These are phyloP conservation scores for Aspergillus pseudoterreus DNA, from an alignment of 2,329 filamentous ascomycete species.

Conservation along the genomic window DNA sequence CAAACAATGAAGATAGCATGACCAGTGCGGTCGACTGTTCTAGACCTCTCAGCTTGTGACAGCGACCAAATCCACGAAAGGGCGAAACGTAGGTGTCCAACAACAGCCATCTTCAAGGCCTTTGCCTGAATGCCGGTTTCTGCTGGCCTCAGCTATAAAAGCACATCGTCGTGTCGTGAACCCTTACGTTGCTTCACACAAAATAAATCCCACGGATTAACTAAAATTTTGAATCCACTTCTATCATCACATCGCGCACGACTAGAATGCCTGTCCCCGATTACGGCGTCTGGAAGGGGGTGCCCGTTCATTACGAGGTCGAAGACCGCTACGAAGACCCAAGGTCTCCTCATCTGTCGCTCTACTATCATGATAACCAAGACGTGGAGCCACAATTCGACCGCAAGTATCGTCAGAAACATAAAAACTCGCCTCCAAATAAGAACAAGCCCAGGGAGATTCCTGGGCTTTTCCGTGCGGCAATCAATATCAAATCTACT, in stretches of 20 bases:
- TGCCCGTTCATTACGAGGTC: constrained; percentile 8
- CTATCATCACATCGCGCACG: not conserved
- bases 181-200: not conserved
- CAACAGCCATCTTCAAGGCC: not conserved
- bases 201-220: not conserved
- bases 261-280: constrained; percentile 12
- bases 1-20: not conserved
- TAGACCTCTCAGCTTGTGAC: not conserved
- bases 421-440: not conserved
- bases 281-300: constrained; percentile 19
- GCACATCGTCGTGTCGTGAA: not conserved
- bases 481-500: constrained; percentile 18
- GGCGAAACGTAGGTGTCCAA: not conserved
- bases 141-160: not conserved
- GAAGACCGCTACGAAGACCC: constrained; percentile 8
- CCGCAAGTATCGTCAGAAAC: not conserved
- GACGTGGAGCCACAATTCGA: not conserved
- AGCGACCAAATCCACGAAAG: not conserved
- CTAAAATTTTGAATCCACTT: not conserved
- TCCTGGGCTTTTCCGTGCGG: constrained; percentile 10
- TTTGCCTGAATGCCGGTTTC: not conserved
- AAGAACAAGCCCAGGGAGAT: constrained; percentile 5
- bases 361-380: constrained; percentile 12
- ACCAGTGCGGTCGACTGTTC: not conserved
- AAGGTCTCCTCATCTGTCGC: constrained; percentile 11